Base-by-base conservation (phyloP, 2,329 filamentous ascomycete species). In the Colletotrichum agaves region DNA sequence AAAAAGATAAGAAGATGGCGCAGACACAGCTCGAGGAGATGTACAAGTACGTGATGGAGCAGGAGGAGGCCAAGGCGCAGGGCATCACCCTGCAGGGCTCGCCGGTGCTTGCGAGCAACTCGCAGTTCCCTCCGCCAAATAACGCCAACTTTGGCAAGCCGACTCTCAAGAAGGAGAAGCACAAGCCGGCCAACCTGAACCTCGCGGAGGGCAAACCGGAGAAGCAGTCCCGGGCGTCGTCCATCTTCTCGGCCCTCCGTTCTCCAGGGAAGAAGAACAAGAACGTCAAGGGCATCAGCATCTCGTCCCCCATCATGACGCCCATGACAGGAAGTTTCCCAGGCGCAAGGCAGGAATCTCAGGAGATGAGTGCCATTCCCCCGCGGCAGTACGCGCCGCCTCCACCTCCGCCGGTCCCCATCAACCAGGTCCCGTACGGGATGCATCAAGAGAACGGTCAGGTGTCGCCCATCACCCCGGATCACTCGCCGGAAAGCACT, bases 1-100 rank as follows among this genome's bases (percentile, higher is more conserved):
- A 91, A 67, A 86, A 88, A 68, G 93, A 97, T 79, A 88, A 87
- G 76, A 85, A 87, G 74, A 90, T 91, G 82, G 90, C 93, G 70
- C 90, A 96, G 78, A 85, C 90, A 71, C 92, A 97, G 77, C 89
- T 98, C 78, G 94, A 97, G 78, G 89, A 93, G 73, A 89, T 98
- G 77, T 98, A 98, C 80, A 93, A 90, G 69, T 91, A 94, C 72
- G 94, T 97, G 71, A 91, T 97, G 90, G 93, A 94, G 78, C 92
- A 97, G 73, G 94, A 98, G 74, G 88, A 87, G 65, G 88, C 88
- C 58, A 90, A 90, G 77, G 82, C 85, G 71, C 83, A 83, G 53
- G 88, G 88, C 35, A 75, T 87, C 46, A 78, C 78, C 17, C 80
- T 87, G 49, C 82, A 85, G 21, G 77, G 75, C 79, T 62, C 77